These are phyloP conservation scores for Spinellus fusiger DNA, from an alignment of 192 early-diverging fungal species.

Conservation along the genomic window DNA sequence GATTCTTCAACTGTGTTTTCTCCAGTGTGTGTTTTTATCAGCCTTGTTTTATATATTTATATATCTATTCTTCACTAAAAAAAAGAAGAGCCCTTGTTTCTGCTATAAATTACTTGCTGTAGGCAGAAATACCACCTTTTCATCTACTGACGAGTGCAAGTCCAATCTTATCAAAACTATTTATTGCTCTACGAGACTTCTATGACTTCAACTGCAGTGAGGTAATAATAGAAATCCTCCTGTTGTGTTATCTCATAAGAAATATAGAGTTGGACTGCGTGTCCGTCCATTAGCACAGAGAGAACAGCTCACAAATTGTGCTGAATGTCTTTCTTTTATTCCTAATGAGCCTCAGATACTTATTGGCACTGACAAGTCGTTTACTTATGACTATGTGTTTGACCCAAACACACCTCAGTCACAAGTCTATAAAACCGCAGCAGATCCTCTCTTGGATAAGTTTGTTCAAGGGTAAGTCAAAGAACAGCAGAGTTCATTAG, in stretches of 20 bases:
- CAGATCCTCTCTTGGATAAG: slow-evolving; percentile 53
- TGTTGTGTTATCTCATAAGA: neutral
- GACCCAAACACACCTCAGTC: slow-evolving; percentile 44
- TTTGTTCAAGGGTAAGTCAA: slow-evolving; percentile 68
- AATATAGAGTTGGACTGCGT: slow-evolving; percentile 64
- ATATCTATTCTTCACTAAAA: neutral
- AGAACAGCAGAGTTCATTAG: neutral
- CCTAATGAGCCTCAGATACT: slow-evolving; percentile 56
- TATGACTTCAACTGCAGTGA: slow-evolving; percentile 30
- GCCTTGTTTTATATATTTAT: neutral
- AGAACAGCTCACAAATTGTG: slow-evolving; percentile 62
- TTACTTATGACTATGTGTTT: slow-evolving; percentile 71
- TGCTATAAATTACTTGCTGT: no score
- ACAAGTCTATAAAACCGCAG: slow-evolving; percentile 53
- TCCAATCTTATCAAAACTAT: no score
- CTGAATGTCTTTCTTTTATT: slow-evolving; percentile 53
- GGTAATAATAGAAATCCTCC: slow-evolving; percentile 32
- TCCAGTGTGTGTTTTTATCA: neutral
- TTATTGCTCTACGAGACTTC: no score
- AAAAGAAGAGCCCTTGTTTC: no score
- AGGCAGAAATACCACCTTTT: no score
- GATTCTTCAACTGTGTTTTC: neutral
- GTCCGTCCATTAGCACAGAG: slow-evolving; percentile 72
- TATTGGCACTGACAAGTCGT: slow-evolving; percentile 55
- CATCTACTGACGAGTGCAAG: no score